Evolutionary conservation across 139 green algal species (phyloP).

Genomic region (Marvania coccoides): DNA sequence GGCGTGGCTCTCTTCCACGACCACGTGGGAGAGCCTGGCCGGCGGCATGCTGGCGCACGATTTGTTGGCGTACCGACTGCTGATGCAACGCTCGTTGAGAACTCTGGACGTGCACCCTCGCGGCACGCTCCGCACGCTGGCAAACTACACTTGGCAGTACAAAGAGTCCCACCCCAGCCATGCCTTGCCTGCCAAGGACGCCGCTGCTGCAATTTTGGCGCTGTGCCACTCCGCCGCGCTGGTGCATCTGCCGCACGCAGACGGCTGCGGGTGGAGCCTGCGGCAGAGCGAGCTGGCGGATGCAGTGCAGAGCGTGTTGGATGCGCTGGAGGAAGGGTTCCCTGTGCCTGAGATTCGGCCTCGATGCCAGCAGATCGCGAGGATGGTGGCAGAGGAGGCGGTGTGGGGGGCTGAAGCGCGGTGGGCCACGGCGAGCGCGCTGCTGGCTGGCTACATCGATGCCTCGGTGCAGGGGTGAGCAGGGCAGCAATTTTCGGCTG

Average conservation of each 20-base stretch:
- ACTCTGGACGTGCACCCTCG: not conserved
- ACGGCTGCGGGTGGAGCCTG: not conserved
- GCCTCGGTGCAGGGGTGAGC: not conserved
- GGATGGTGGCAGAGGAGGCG: not conserved
- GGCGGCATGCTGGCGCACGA: constrained; percentile 12
- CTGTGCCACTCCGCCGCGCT: constrained; percentile 20
- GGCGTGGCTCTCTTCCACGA: constrained; percentile 10
- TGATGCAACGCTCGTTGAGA: constrained; percentile 13
- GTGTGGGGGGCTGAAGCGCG: not conserved
- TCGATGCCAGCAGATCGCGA: not conserved
- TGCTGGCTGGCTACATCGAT: constrained; percentile 6
- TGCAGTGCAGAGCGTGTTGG: constrained; percentile 12
- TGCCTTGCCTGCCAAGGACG: constrained; percentile 9
- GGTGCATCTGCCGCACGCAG: constrained; percentile 2
- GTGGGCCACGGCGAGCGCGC: not conserved
- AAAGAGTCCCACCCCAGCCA: constrained; percentile 6
- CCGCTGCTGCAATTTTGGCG: not conserved
- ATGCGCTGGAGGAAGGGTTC: constrained; percentile 18
- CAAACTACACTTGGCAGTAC: constrained; percentile 23
- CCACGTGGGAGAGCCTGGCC: constrained; percentile 9
- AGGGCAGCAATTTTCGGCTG: no score
- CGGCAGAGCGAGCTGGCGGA: constrained; percentile 19
- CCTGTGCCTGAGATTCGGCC: not conserved
- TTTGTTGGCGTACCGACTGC: constrained; percentile 3
- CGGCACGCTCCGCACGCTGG: constrained; percentile 11